Base-by-base conservation (phyloP, 306 rosid species). In the Trichosanthes truncata region DNA sequence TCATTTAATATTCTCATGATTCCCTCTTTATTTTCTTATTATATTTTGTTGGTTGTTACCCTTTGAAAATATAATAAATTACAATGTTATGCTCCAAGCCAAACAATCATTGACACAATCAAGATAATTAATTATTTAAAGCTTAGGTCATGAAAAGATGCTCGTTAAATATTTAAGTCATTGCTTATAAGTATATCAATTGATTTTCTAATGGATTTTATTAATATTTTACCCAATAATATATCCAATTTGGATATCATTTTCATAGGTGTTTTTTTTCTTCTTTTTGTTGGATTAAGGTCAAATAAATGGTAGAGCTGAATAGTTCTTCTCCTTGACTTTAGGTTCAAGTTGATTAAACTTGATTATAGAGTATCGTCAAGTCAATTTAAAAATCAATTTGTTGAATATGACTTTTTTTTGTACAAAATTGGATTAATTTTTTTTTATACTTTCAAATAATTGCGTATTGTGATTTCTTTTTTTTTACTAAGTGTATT, bases 261-360 rank as follows among this genome's bases (percentile, higher is more conserved):
- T 77, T 59, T 60, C 26, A 53, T 3, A 15, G 7, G 4, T 3
- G 0, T 40, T 77, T n/a, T 35, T 25, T 11, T 23, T 25, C 1
- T 10, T 2, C 11, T 40, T 21, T 13, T 72, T 12, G 18, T 43
- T 20, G 7, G 55, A 49, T 46, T 45, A 46, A 48, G 59, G 77
- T 46, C 78, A 74, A 49, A 52, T 74, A 25, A 59, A 29, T 35
- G 14, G 4, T 43, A 59, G 41, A 45, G 43, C 41, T 78, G 80
- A 60, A 78, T 12, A 41, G 68, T 78, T 78, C 26, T 77, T 17
- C 38, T 60, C 55, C 56, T 77, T 77, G 80, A 77, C 80, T 77
- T 77, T 57, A 59, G 43, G 71, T 57, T 76, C 67, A 52, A 51
- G 45, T 36, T 52, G 62, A 76, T 57, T 77, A 21, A 17, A 36